phyloP scores from a whole-genome alignment of 257 asterid species.

The Solanum pimpinellifolium region DNA sequence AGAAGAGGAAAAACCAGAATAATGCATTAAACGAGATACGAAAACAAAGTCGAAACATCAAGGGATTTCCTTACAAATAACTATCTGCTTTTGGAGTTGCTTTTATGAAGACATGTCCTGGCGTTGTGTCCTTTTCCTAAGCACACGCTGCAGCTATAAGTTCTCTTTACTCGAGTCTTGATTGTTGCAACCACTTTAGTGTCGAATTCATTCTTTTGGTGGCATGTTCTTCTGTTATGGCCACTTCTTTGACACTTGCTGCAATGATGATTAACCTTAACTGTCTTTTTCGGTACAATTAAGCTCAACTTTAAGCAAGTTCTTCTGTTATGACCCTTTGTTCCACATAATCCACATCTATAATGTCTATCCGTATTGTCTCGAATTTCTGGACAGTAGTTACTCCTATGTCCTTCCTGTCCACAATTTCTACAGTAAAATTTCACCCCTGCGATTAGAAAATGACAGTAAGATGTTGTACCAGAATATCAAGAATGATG shows the following conservation, averaged over 20 bases:
- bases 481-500: background rate
- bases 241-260: conserved; percentile 53
- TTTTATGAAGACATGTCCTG: conserved; percentile 45
- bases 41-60: background rate
- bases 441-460: conserved; percentile 40
- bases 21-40: background rate
- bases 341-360: conserved; percentile 67
- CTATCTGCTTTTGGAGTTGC: background rate
- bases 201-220: conserved; percentile 17
- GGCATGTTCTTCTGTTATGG: conserved; percentile 72
- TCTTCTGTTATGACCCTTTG: conserved; percentile 82
- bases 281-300: conserved; percentile 5
- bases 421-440: conserved; percentile 74
- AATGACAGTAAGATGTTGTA: background rate
- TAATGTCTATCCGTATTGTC: conserved; percentile 28
- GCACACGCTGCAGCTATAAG: conserved; percentile 36
- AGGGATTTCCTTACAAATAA: background rate
- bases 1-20: background rate
- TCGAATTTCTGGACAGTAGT: conserved; percentile 62
- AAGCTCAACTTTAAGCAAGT: conserved; percentile 53
- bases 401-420: conserved; percentile 70
- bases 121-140: conserved; percentile 40
- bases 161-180: conserved; percentile 12
- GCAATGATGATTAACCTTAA: conserved; percentile 42
- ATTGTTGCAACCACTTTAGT: conserved; percentile 1